Conservation (phyloP, 192 early-diverging fungal species). For the Coemansia furcata region DNA sequence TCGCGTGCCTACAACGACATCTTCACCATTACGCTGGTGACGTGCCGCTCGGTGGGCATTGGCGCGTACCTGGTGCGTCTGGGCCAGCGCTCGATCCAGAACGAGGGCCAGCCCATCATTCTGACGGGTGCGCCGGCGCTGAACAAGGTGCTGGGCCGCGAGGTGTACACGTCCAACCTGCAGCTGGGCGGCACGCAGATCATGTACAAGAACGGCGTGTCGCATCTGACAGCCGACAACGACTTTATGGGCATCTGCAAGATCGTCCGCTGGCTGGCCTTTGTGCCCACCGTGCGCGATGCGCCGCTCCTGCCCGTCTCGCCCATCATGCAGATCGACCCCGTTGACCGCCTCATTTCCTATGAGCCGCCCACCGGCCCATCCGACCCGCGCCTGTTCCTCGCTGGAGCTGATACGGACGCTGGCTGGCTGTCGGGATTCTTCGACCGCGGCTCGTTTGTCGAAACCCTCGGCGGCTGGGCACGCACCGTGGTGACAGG, state of each 20-base stretch:
- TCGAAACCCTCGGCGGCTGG: conserved; percentile 96
- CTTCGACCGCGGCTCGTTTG: conserved; percentile 97
- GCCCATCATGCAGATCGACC: conserved; percentile 59
- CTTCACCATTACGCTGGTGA: conserved; percentile 95
- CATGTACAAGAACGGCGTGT: conserved; percentile 99
- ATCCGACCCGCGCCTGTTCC: conserved; percentile 88
- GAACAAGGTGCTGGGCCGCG: conserved; percentile 97
- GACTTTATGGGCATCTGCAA: conserved; percentile 90
- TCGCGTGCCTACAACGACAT: conserved; percentile 96
- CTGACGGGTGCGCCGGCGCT: conserved; percentile 94
- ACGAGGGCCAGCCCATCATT: conserved; percentile 98
- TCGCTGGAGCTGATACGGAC: conserved; percentile 73
- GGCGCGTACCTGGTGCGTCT: conserved; percentile 98
- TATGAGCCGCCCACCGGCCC: conserved; percentile 78
- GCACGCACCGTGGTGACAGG: conserved; percentile 95
- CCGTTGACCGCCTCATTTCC: conserved; percentile 79
- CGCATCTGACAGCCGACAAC: conserved; percentile 93
- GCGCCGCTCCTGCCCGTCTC: conserved; percentile 64
- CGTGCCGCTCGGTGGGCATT: conserved; percentile 97
- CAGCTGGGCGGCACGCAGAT: conserved; percentile 98
- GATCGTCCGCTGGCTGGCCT: conserved; percentile 92
- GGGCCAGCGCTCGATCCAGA: conserved; percentile 95
- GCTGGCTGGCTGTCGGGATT: conserved; percentile 80
- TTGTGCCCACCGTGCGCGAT: conserved; percentile 73
- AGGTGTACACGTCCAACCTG: conserved; percentile 97